Conservation (phyloP, 2,329 filamentous ascomycete species). For the Aspergillus ibericus region DNA sequence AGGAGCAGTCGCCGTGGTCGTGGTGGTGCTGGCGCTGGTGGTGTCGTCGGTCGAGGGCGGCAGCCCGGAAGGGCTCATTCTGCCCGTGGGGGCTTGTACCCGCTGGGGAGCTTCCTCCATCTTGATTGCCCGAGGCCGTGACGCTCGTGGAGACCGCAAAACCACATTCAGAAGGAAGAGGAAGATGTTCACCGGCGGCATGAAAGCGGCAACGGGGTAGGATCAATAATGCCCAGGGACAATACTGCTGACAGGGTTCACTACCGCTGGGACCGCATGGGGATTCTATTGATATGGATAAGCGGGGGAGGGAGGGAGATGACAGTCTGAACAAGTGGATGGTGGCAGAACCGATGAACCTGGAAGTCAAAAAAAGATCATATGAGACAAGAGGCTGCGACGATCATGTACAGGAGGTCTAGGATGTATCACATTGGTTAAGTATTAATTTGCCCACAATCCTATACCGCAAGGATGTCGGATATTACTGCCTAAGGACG, state of each 20-base stretch:
- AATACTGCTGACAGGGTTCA: background rate
- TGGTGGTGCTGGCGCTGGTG: slow-evolving; percentile 9
- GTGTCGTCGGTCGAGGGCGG: slow-evolving; percentile 19
- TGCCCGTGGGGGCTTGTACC: slow-evolving; percentile 24
- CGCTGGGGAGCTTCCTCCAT: slow-evolving; percentile 25
- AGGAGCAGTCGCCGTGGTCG: slow-evolving; percentile 12
- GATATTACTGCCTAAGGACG: no score
- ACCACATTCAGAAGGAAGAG: background rate
- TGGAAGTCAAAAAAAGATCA: slow-evolving; percentile 6
- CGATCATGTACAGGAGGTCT: no score
- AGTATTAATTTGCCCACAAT: no score
- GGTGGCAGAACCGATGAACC: background rate
- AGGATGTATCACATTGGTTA: no score
- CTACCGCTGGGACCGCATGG: background rate
- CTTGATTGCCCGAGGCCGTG: slow-evolving; percentile 15
- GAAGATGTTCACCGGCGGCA: background rate
- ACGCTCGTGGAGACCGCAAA: background rate
- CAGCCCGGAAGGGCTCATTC: slow-evolving; percentile 22
- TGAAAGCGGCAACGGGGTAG: background rate
- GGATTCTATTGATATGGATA: background rate
- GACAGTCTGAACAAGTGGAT: background rate
- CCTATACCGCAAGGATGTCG: no score
- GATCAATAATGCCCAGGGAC: background rate
- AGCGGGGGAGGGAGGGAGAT: background rate
- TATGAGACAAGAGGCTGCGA: background rate